Evolutionary conservation across 495 filamentous ascomycete genomes (phyloP).

Genomic region (Neurospora sp.): DNA sequence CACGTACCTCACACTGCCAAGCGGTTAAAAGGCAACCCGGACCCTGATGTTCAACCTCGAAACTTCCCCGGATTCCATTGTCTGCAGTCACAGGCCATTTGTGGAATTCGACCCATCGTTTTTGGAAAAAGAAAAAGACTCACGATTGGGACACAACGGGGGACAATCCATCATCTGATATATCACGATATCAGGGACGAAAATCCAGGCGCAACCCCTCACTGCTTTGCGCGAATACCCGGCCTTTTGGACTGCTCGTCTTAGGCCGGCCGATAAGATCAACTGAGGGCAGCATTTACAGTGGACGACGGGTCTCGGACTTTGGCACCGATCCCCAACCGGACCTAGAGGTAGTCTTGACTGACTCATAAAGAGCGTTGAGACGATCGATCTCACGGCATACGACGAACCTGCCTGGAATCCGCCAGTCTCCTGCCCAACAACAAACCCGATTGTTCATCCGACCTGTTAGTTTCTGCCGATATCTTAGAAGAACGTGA

Average conservation of each 20-base stretch:
- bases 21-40: not conserved
- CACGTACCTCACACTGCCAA: not conserved
- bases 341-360: no score
- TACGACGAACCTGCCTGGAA: not conserved
- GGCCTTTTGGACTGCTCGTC: not conserved
- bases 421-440: not conserved
- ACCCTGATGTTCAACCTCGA: not conserved
- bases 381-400: not conserved
- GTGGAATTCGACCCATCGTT: not conserved
- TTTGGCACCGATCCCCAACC: not conserved
- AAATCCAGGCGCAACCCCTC: not conserved
- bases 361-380: not conserved
- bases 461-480: not conserved
- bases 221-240: not conserved
- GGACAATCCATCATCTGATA: not conserved
- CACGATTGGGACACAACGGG: not conserved
- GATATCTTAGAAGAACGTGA: not conserved
- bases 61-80: not conserved
- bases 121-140: not conserved
- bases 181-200: not conserved
- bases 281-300: not conserved
- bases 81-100: not conserved
- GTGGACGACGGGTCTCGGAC: not conserved
- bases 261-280: not conserved
- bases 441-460: not conserved